A percentile compares a stretch with the other conserved stretches of the same genome.
Evolutionary conservation across 2,329 filamentous ascomycete species (phyloP).

Genomic region (Colletotrichum lentis): DNA sequence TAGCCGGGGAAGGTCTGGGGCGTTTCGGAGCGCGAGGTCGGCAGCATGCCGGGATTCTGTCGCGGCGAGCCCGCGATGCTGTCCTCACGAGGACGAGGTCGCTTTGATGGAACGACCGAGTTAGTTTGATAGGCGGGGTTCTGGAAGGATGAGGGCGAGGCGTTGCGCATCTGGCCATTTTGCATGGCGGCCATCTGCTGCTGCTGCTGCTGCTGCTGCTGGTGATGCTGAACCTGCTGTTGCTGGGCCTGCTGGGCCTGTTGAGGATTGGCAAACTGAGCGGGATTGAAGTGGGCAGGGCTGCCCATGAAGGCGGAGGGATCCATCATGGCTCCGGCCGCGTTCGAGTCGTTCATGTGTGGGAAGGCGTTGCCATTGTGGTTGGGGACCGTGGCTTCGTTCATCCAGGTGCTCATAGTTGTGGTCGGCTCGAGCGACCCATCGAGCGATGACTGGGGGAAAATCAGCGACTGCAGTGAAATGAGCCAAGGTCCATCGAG

Average conservation of each 20-base stretch:
- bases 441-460: conserved; percentile 54
- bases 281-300: conserved; percentile 66
- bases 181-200: conserved; percentile 72
- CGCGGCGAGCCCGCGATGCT: conserved; percentile 83
- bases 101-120: conserved; percentile 88
- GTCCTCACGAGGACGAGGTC: conserved; percentile 82
- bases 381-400: conserved; percentile 72
- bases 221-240: conserved; percentile 37
- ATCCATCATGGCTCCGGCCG: conserved; percentile 68
- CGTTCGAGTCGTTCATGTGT: conserved; percentile 69
- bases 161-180: conserved; percentile 84
- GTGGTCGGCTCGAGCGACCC: conserved; percentile 57
- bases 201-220: conserved; percentile 41
- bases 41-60: conserved; percentile 76
- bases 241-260: conserved; percentile 40
- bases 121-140: conserved; percentile 85
- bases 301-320: conserved; percentile 70
- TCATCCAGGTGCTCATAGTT: conserved; percentile 78
- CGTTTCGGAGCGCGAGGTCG: conserved; percentile 89
- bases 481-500: conserved; percentile 53
- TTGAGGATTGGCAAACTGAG: conserved; percentile 63
- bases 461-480: conserved; percentile 57
- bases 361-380: conserved; percentile 75
- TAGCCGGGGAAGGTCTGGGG: conserved; percentile 83
- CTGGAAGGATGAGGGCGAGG: conserved; percentile 75